Conservation (phyloP, 1,284 basidiomycete genomes). For the Heliocybe sulcata region DNA sequence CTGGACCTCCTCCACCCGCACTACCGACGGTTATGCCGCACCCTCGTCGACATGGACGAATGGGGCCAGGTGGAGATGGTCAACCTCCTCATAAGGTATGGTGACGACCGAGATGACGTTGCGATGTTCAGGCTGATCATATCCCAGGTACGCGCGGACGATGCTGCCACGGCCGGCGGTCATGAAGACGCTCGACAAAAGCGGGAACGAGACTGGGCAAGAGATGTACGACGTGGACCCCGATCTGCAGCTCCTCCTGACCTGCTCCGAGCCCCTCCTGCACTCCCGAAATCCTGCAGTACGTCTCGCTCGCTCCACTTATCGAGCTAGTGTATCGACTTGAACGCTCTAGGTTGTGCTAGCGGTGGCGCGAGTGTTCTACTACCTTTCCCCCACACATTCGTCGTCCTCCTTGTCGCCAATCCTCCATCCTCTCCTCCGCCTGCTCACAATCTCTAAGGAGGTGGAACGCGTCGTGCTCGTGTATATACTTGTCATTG, state of each 20-base stretch:
- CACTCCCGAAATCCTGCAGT: constrained; percentile 85
- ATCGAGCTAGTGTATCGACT: constrained; percentile 1
- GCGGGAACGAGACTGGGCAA: constrained; percentile 22
- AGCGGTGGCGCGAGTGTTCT: constrained; percentile 65
- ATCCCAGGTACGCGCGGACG: constrained; percentile 60
- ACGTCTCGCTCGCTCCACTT: constrained; percentile 14
- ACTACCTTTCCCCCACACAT: constrained; percentile 56
- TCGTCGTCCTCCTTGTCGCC: constrained; percentile 36
- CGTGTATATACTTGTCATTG: constrained; percentile 61
- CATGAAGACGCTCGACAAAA: constrained; percentile 13
- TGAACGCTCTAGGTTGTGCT: constrained; percentile 55
- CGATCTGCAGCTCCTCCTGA: constrained; percentile 75
- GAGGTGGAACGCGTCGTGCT: constrained; percentile 73
- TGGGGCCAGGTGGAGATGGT: constrained; percentile 90
- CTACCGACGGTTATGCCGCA: constrained; percentile 79
- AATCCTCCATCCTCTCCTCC: constrained; percentile 60
- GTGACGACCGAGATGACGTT: neutral
- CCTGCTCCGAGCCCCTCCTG: constrained; percentile 68
- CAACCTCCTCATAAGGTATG: constrained; percentile 58
- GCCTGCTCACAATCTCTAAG: constrained; percentile 53
- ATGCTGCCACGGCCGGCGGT: constrained; percentile 74
- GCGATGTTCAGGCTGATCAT: too few relatives aligned
- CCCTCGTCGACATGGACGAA: constrained; percentile 88
- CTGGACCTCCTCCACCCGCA: constrained; percentile 86
- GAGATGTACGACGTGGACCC: constrained; percentile 49